phyloP scores from a whole-genome alignment of 306 rosid species.

The Prunus dulcis region DNA sequence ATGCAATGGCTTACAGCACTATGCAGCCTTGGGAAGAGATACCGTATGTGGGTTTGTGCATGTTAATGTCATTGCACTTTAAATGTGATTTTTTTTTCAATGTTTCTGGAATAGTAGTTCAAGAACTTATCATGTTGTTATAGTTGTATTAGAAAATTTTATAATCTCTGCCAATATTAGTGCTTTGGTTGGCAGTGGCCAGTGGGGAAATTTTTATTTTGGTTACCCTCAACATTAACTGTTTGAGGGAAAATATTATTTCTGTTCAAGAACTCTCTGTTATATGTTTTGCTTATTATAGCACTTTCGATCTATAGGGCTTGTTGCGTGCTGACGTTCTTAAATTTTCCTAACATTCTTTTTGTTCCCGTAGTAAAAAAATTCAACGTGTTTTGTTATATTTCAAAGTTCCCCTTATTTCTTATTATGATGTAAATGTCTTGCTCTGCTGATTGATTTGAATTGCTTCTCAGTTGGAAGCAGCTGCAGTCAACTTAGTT shows the following conservation, averaged over 20 bases:
- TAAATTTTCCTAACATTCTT: not conserved
- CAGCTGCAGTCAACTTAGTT: slow-evolving; percentile 85
- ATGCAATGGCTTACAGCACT: slow-evolving; percentile 91
- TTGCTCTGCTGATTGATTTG: slow-evolving; percentile 16
- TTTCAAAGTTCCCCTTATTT: not conserved
- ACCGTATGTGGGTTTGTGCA: slow-evolving; percentile 42
- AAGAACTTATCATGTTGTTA: not conserved
- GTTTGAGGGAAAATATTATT: not conserved
- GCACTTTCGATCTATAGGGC: not conserved
- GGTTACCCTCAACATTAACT: not conserved
- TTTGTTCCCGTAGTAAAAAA: not conserved
- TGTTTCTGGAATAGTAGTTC: not conserved
- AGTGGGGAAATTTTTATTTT: not conserved
- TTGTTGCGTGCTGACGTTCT: not conserved
- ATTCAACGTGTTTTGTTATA: not conserved
- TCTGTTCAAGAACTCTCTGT: not conserved
- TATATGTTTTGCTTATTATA: not conserved
- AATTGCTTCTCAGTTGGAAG: slow-evolving; percentile 58
- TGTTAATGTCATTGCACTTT: slow-evolving; percentile 1
- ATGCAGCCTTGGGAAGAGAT: slow-evolving; percentile 87
- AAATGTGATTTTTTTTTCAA: not conserved
- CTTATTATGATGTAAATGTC: not conserved
- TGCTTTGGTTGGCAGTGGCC: not conserved
- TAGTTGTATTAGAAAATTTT: not conserved
- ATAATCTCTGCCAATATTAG: not conserved